Evolutionary conservation across 1,139 yeast species (phyloP), one percentile per base, ranked within the genome.

Genomic region (Sugiyamaella grinbergsii): DNA sequence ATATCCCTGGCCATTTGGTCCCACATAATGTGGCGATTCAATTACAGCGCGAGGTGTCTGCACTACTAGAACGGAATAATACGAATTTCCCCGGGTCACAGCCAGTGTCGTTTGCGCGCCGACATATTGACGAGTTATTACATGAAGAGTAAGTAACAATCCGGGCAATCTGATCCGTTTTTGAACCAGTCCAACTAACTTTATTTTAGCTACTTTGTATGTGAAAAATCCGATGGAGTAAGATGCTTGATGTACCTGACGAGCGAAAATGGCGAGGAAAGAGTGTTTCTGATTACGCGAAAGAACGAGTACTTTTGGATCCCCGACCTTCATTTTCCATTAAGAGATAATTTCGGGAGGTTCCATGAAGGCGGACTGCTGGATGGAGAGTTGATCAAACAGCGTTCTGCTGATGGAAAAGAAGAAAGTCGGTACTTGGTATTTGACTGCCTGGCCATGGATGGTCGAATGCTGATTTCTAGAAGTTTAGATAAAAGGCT

Each of bases 151-250:
- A 58, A n/a, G 66, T 53, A n/a, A n/a, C n/a, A n/a, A n/a, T n/a
- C n/a, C n/a, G n/a, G n/a, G n/a, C n/a, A n/a, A n/a, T n/a, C n/a
- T n/a, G n/a, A n/a, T n/a, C n/a, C n/a, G n/a, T n/a, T n/a, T n/a
- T n/a, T n/a, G n/a, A n/a, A n/a, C n/a, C n/a, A n/a, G n/a, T n/a
- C n/a, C n/a, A 24, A 18, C 37, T 43, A 37, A 47, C 38, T 54
- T 61, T 10, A 16, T 5, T 5, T 8, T 31, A 54, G 57, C 62
- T 93, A 90, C 65, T 85, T 82, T 62, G 98, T 93, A 0, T 93
- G 98, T 71, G 99, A 94, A 64, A 94, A 94, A 67, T 82, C 95
- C 0, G 98, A 94, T 68, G 99, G 99, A 0, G 73, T 93, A 49
- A 75, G 99, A 51, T 88, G 95, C 54, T 71, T 93, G 39, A 73